Evolutionary conservation across 345 rosid genomes (phyloP).

Genomic region (Murraya paniculata): DNA sequence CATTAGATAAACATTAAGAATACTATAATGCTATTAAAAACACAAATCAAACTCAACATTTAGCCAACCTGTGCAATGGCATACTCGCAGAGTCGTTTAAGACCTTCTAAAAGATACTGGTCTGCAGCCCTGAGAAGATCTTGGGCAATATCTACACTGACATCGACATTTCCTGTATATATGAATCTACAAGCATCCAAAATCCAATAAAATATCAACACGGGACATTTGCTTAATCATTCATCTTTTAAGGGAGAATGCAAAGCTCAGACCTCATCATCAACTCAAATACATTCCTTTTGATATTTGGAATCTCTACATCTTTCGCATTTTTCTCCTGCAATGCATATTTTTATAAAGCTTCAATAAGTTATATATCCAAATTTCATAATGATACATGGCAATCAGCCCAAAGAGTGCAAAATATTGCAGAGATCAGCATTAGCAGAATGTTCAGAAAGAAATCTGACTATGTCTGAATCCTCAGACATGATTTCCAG

Average conservation of each 20-base stretch:
- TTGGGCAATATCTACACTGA: slow-evolving; percentile 49
- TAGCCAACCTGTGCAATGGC: slow-evolving; percentile 61
- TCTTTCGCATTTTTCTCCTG: slow-evolving; percentile 69
- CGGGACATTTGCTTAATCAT: neutral
- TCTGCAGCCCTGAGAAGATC: slow-evolving; percentile 82
- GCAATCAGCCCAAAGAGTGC: neutral
- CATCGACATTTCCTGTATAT: slow-evolving; percentile 60
- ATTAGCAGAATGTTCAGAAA: neutral
- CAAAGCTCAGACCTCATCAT: slow-evolving; percentile 57
- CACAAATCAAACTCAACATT: neutral
- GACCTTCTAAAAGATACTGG: slow-evolving; percentile 72
- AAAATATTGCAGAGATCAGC: slow-evolving; percentile 1
- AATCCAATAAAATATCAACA: slow-evolving; percentile 8
- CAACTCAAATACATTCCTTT: slow-evolving; percentile 70
- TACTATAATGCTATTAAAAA: neutral
- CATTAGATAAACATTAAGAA: neutral
- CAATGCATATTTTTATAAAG: slow-evolving; percentile 12
- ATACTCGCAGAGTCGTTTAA: slow-evolving; percentile 68
- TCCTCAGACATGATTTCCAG: neutral
- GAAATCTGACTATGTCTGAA: neutral
- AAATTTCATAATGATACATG: neutral
- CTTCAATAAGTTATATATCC: neutral
- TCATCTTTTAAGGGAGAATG: neutral
- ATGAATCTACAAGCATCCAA: slow-evolving; percentile 45
- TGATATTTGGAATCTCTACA: slow-evolving; percentile 76